Evolutionary conservation across 371 early-diverging fungal genomes (phyloP), one percentile per base, ranked within the genome.

Genomic region (Apophysomyces trapeziformis): DNA sequence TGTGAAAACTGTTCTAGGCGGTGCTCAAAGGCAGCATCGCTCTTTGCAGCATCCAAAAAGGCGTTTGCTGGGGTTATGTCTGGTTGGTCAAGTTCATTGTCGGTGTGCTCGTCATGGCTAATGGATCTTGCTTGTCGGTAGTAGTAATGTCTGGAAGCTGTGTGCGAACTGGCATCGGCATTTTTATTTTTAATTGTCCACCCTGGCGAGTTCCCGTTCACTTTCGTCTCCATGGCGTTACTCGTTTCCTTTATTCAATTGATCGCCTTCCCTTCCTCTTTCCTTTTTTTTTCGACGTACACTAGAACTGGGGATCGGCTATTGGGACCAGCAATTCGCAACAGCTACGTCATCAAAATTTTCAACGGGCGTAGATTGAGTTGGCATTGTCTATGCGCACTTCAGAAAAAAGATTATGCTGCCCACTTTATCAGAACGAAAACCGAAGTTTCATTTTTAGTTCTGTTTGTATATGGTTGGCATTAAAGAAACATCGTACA

Each of bases 11-110:
- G 57, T 60, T 70, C 44, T 12, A 70, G 11, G 26, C 60, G 62
- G 32, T 41, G 45, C 43, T 70, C 70, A 66, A 70, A 70, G 5
- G 54, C 54, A 50, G 54, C 54, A n/a, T 50, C 54, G 21, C 54
- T 50, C 21, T 50, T 50, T n/a, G 54, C 54, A 7, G 54, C 54
- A 50, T n/a, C 54, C 21, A 50, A 26, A 21, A 50, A 50, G 21
- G 21, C 54, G 21, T 50, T 21, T 7, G 54, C 54, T 18, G 54
- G 54, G 7, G 32, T 18, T 11, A 7, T 50, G 8, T 50, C 54
- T n/a, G 21, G 9, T 7, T 16, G 54, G 5, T 50, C 54, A 21
- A 7, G n/a, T 11, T 14, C 16, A 21, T 50, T 50, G 21, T 21
- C 21, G 9, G n/a, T 50, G 21, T 50, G 21, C 9, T 50, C 54